Base-by-base conservation (phyloP, 495 filamentous ascomycete genomes). In the Penicillium paradoxum region DNA sequence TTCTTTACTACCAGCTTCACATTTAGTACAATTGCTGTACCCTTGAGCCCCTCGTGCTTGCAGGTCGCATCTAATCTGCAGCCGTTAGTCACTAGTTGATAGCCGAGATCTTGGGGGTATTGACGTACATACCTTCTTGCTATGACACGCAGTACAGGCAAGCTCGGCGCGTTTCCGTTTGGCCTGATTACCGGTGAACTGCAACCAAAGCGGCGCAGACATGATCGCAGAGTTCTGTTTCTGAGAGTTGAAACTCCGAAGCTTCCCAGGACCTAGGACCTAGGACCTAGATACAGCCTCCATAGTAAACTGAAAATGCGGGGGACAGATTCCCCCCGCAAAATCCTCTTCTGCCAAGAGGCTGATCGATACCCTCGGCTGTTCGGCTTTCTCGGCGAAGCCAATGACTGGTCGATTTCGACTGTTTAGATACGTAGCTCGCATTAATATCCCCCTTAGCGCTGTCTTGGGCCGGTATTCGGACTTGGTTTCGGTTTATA, bases 111-210 rank as follows among this genome's bases (percentile, higher is more conserved):
- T 13, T 19, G 25, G 11, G 15, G 44, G 15, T 14, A n/a, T 45
- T 8, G 10, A 21, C 32, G 37, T 24, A 15, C 21, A 19, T 55
- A 63, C 60, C 62, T 71, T 72, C 51, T 68, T 72, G 38, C 63
- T 56, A 37, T 72, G 68, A 37, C 66, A 72, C n/a, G 59, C 42
- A 3, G 56, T 54, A 53, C 68, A 72, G 18, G 64, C 68, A 29
- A 70, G 49, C 45, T 67, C 68, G 6, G 68, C 68, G 9, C 68
- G 58, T 25, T 65, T 66, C 17, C 67, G 44, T 45, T 68, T 69
- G n/a, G 58, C 42, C 29, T 61, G 58, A 18, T 58, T 58, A 25
- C 54, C 54, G n/a, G 51, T 58, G 37, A 60, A 64, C 22, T 51
- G 54, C 3, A 56, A 22, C 54, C 54, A 56, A 2, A 50, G 40